phyloP scores from a whole-genome alignment of 352 stramenopile species.

The Globisporangium nodosum region DNA sequence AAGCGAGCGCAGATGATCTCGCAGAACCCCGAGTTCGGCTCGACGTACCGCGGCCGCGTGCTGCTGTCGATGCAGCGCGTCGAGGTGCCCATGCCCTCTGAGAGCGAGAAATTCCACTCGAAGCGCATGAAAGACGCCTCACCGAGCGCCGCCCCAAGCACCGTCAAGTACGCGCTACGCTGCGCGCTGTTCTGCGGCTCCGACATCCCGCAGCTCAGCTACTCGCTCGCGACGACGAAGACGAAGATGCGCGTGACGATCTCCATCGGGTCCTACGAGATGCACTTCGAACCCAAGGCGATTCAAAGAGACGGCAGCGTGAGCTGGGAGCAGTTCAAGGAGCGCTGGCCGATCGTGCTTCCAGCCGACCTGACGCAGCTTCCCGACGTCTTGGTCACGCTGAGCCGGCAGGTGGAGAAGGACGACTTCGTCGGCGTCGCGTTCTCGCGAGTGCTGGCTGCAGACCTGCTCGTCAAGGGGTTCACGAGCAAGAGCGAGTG shows the following conservation, averaged over 20 bases:
- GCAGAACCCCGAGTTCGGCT: slow-evolving; percentile 59
- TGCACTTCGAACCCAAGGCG: slow-evolving; percentile 48
- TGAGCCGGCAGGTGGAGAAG: slow-evolving; percentile 52
- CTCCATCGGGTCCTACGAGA: slow-evolving; percentile 34
- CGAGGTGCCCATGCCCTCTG: slow-evolving; percentile 24
- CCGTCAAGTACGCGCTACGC: slow-evolving; percentile 60
- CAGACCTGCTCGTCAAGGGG: slow-evolving; percentile 32
- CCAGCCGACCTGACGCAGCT: slow-evolving; percentile 65
- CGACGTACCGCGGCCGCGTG: slow-evolving; percentile 74
- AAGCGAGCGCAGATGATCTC: slow-evolving; percentile 48
- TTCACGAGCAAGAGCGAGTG: slow-evolving; percentile 48
- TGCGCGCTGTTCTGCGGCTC: slow-evolving; percentile 54
- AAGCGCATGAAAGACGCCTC: slow-evolving; percentile 39
- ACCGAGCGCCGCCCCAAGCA: slow-evolving; percentile 23
- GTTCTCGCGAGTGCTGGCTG: slow-evolving; percentile 35
- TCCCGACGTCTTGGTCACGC: slow-evolving; percentile 59
- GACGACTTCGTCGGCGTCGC: slow-evolving; percentile 57
- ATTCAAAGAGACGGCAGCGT: slow-evolving; percentile 40
- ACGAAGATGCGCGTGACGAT: slow-evolving; percentile 45
- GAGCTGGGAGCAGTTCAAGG: slow-evolving; percentile 45
- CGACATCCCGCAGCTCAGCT: slow-evolving; percentile 31
- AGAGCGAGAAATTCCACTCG: slow-evolving; percentile 54
- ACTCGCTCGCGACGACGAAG: slow-evolving; percentile 4
- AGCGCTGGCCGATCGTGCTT: slow-evolving; percentile 41
- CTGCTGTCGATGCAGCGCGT: slow-evolving; percentile 75